Base-by-base conservation (phyloP, 225 moss, liverwort and hornwort genomes). In the Physcomitrellopsis africana region DNA sequence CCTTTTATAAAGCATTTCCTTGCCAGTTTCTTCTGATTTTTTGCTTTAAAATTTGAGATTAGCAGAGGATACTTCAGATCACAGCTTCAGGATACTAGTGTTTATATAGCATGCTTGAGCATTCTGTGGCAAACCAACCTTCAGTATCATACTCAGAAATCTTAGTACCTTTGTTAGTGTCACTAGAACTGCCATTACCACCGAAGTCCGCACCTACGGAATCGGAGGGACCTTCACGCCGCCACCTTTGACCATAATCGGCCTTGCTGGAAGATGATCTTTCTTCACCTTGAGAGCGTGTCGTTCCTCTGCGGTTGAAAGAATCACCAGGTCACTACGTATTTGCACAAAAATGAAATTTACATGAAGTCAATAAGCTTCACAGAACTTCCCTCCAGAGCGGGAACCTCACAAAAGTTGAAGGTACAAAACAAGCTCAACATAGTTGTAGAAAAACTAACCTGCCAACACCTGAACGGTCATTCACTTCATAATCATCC, bases 181-280 rank as follows among this genome's bases (percentile, higher is more conserved):
- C 85, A 76, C 74, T 76, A 23, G 85, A 85, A 66, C 76, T 85
- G 57, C 78, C 82, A 76, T 81, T 85, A 10, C 85, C 80, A 72
- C 85, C 85, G 22, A 82, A 80, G 29, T 76, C 75, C 6, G 76
- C 72, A 54, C 65, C 84, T 47, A 70, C 23, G 64, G 60, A 63
- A 61, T 67, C 76, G 63, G 82, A 65, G 26, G 72, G 19, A 68
- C 77, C 74, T 68, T 74, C 77, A 64, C 72, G 80, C 15, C 60
- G 81, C 85, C 88, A 73, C 69, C 77, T 76, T 73, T 73, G 75
- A 16, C 80, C 78, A 67, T 74, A 75, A 72, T 85, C 82, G 67
- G 73, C 42, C 75, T 55, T 63, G 66, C 76, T 76, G 47, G 82
- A 88, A 72, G 87, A 65, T 55, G 62, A 60, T 46, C 23, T 66